A percentile compares a stretch with the other conserved stretches of the same genome.
Conservation (phyloP, 805 yeast genomes). For the Wickerhamiella musiphila region DNA sequence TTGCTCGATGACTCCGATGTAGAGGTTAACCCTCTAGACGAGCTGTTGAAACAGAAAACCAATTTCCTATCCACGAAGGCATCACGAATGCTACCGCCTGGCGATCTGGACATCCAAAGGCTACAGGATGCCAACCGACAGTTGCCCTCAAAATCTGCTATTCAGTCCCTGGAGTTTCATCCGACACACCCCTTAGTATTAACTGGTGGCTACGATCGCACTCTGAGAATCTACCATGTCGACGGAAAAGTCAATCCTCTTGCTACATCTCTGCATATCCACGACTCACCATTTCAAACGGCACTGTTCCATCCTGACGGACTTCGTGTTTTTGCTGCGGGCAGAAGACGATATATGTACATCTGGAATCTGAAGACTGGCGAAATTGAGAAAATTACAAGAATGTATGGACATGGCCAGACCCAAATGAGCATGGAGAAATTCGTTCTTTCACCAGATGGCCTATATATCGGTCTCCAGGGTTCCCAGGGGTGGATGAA, state of each 20-base stretch:
- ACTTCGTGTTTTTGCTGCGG: slow-evolving; percentile 58
- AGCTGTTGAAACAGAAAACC: slow-evolving; percentile 18
- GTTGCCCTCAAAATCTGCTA: slow-evolving; percentile 53
- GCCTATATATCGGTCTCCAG: slow-evolving; percentile 50
- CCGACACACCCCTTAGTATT: slow-evolving; percentile 64
- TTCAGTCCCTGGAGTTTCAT: slow-evolving; percentile 79
- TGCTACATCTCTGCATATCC: slow-evolving; percentile 66
- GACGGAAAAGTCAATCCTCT: slow-evolving; percentile 74
- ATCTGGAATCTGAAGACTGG: slow-evolving; percentile 75
- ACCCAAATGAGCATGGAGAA: slow-evolving; percentile 77
- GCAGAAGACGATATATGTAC: slow-evolving; percentile 82
- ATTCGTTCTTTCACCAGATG: slow-evolving; percentile 53
- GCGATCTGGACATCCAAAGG: slow-evolving; percentile 56
- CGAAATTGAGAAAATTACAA: slow-evolving; percentile 61
- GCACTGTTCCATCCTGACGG: slow-evolving; percentile 45
- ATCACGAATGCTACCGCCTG: slow-evolving; percentile 44
- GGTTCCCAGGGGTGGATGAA: slow-evolving; percentile 91
- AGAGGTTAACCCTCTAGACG: slow-evolving; percentile 21
- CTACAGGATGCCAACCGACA: slow-evolving; percentile 72
- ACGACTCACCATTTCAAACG: slow-evolving; percentile 63
- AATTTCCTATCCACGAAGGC: slow-evolving; percentile 18
- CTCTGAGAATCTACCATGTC: slow-evolving; percentile 70
- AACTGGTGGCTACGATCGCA: slow-evolving; percentile 85
- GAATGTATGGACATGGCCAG: slow-evolving; percentile 81
- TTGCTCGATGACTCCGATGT: slow-evolving; percentile 20